Percentiles rank a stretch among this genome's conserved stretches.
phyloP scores from a whole-genome alignment of 2,329 filamentous ascomycete species.

The Aspergillus jensenii region DNA sequence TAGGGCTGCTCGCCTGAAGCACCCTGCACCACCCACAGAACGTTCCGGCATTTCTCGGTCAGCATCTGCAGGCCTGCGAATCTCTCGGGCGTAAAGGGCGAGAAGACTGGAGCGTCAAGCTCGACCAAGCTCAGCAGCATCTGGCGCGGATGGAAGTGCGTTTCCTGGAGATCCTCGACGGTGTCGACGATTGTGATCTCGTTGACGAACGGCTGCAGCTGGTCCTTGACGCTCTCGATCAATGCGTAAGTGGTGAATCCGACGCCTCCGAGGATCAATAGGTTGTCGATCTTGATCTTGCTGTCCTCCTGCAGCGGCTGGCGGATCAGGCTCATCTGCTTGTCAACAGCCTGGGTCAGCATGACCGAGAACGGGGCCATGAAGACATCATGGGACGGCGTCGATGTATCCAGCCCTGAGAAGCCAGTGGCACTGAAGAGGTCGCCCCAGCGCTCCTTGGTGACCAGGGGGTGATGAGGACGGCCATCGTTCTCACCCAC shows the following conservation, averaged over 20 bases:
- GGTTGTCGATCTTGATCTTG: neutral
- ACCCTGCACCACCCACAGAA: neutral
- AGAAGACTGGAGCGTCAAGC: neutral
- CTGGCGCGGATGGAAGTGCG: neutral
- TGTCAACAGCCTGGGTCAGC: neutral
- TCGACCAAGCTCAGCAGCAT: neutral
- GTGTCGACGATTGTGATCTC: neutral
- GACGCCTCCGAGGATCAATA: neutral
- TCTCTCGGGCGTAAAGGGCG: neutral
- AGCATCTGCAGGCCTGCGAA: neutral
- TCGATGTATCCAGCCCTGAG: neutral
- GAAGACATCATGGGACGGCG: neutral
- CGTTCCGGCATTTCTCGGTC: neutral
- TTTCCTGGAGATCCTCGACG: neutral
- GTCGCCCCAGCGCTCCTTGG: neutral
- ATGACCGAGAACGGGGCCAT: neutral
- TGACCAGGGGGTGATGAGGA: neutral
- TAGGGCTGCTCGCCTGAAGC: neutral
- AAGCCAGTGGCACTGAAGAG: neutral
- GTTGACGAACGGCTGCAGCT: neutral
- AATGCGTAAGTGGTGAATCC: neutral
- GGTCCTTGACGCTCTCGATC: neutral
- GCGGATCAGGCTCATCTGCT: neutral
- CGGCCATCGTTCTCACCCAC: neutral
- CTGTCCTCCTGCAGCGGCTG: neutral